phyloP scores from a whole-genome alignment of 139 green algal genomes.

The Tetradesmus obliquus region DNA sequence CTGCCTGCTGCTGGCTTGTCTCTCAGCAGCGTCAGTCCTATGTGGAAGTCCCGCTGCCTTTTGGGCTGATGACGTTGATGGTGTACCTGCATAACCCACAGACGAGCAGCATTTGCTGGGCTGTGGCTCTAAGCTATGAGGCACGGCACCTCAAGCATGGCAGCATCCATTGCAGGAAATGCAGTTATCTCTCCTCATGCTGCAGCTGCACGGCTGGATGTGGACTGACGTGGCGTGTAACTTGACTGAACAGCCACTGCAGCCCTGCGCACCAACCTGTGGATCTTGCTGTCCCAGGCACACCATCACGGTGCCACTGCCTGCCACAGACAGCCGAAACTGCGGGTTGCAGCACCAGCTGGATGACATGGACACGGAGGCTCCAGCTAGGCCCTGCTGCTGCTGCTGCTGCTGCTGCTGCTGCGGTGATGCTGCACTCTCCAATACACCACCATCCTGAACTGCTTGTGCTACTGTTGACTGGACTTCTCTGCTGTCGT shows the following conservation, averaged over 20 bases:
- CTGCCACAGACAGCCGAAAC: conserved; percentile 7
- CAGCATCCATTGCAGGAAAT: too few relatives aligned
- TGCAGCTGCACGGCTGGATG: too few relatives aligned
- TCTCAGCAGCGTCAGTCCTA: conserved; percentile 11
- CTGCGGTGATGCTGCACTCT: background rate
- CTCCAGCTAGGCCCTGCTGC: background rate
- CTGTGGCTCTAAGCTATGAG: too few relatives aligned
- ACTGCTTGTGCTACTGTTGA: background rate
- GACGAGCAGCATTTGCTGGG: background rate
- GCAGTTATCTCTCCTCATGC: too few relatives aligned
- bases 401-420: conserved; percentile 7
- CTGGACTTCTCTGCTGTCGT: background rate
- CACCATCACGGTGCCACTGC: background rate
- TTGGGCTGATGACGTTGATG: background rate
- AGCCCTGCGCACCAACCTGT: background rate
- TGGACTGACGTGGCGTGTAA: too few relatives aligned
- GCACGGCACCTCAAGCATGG: too few relatives aligned
- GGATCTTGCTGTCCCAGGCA: conserved; percentile 15
- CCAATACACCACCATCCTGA: background rate
- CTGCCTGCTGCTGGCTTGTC: background rate
- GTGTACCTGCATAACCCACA: background rate
- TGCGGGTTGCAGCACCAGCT: conserved; percentile 43
- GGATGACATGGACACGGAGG: background rate
- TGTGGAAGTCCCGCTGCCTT: conserved; percentile 17
- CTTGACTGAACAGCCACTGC: too few relatives aligned